These are phyloP conservation scores for Fusarium beomiforme DNA, from an alignment of 2,329 filamentous ascomycete genomes.

Conservation along the genomic window DNA sequence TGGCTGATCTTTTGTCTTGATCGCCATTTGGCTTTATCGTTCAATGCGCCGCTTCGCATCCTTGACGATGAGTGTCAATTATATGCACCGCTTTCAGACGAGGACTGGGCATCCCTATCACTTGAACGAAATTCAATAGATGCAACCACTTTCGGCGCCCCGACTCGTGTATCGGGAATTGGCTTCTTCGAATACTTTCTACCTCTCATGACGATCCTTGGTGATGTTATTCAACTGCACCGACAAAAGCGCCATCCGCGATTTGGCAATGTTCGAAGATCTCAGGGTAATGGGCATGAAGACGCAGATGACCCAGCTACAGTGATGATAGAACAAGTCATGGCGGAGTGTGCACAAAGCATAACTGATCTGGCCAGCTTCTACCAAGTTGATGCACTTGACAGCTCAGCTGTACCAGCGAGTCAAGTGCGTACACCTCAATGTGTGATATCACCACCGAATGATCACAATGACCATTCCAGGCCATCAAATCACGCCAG, in stretches of 20 bases:
- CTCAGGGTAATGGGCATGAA: neutral
- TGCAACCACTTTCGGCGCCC: neutral
- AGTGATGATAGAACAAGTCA: neutral
- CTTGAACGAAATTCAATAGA: no score
- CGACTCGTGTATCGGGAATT: neutral
- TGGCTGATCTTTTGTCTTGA: neutral
- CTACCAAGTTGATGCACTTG: neutral
- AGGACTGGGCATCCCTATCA: neutral
- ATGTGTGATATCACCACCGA: neutral
- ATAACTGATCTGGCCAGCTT: neutral
- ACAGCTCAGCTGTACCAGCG: neutral
- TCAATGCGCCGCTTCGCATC: neutral
- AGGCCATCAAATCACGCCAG: neutral
- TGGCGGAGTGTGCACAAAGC: neutral
- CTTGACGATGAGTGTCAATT: neutral
- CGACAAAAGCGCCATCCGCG: neutral
- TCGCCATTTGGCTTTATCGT: neutral
- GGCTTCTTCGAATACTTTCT: slow-evolving; percentile 1
- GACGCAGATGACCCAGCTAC: neutral
- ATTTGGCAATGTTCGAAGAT: neutral
- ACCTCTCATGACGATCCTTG: neutral
- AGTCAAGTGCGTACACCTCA: neutral
- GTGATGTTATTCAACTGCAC: neutral
- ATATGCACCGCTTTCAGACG: neutral
- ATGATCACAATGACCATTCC: neutral